phyloP scores from a whole-genome alignment of 1,284 basidiomycete species.

The Ustilago nuda region DNA sequence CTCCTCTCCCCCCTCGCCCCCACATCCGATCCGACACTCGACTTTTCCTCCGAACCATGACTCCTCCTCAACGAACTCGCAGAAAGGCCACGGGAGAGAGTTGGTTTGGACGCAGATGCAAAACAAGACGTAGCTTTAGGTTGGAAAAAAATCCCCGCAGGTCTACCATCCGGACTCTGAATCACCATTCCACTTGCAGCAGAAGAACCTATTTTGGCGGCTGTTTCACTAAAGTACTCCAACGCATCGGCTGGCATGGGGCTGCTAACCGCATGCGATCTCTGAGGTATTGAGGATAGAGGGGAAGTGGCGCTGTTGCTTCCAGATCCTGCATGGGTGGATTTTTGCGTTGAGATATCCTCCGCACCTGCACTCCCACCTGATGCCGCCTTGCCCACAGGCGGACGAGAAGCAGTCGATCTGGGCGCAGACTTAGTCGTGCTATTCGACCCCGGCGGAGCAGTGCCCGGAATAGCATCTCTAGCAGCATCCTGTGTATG shows the following conservation, averaged over 20 bases:
- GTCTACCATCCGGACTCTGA: slow-evolving; percentile 90
- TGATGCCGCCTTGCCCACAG: not conserved
- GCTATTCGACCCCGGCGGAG: slow-evolving; percentile 5
- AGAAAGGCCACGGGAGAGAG: slow-evolving; percentile 33
- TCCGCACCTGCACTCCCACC: slow-evolving; percentile 10
- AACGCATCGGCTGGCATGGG: slow-evolving; percentile 74
- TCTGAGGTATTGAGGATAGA: slow-evolving; percentile 10
- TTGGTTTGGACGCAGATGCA: slow-evolving; percentile 23
- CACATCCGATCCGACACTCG: no score
- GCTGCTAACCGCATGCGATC: slow-evolving; percentile 40
- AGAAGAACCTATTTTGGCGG: slow-evolving; percentile 76
- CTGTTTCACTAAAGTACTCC: slow-evolving; percentile 87
- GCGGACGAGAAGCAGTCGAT: slow-evolving; percentile 11
- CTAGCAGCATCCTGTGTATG: slow-evolving; percentile 16
- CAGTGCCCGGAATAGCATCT: not conserved
- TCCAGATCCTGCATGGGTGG: slow-evolving; percentile 11
- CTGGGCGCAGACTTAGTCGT: slow-evolving; percentile 24
- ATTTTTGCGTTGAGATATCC: slow-evolving; percentile 19
- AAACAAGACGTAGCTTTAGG: slow-evolving; percentile 71
- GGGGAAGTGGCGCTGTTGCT: slow-evolving; percentile 14
- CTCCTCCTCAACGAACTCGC: slow-evolving; percentile 22
- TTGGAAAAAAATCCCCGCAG: slow-evolving; percentile 93
- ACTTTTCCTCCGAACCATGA: slow-evolving; percentile 8
- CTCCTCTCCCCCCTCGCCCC: slow-evolving; percentile 19
- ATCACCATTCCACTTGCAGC: slow-evolving; percentile 89